These are phyloP conservation scores for Stemphylium vesicarium DNA, from an alignment of 2,329 filamentous ascomycete species.

Conservation along the genomic window DNA sequence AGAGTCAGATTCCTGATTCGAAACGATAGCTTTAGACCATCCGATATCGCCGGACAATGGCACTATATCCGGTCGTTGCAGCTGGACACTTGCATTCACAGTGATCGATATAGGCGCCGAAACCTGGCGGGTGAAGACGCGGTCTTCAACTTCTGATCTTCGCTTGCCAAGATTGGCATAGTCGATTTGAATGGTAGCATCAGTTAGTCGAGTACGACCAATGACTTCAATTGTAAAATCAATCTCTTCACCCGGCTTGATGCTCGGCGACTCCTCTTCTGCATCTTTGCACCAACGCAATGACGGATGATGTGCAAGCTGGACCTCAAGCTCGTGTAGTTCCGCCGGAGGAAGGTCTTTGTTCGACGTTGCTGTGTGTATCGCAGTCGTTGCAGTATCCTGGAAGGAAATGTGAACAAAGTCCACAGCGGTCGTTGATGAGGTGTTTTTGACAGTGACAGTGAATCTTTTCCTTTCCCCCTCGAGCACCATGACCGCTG, in stretches of 20 bases:
- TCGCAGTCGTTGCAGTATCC: constrained; percentile 80
- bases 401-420: constrained; percentile 88
- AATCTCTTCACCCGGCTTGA: constrained; percentile 70
- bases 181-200: constrained; percentile 80
- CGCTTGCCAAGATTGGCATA: constrained; percentile 81
- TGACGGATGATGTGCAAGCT: constrained; percentile 74
- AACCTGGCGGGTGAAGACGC: constrained; percentile 85
- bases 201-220: constrained; percentile 83
- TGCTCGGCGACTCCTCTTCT: constrained; percentile 59
- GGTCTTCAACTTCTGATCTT: constrained; percentile 69
- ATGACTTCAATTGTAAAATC: constrained; percentile 84
- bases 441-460: constrained; percentile 80
- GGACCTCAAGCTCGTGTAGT: constrained; percentile 83
- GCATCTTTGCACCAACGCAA: constrained; percentile 56
- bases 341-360: constrained; percentile 80
- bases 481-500: constrained; percentile 89
- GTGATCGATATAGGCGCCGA: constrained; percentile 83
- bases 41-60: constrained; percentile 74
- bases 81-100: constrained; percentile 88
- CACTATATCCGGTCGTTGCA: constrained; percentile 79
- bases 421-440: constrained; percentile 72
- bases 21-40: constrained; percentile 56
- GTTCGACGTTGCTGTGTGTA: constrained; percentile 76
- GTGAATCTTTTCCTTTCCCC: constrained; percentile 81
- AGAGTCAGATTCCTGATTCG: neutral